Conservation (phyloP, 106 monocot genomes). For the Dendrobium officinale region DNA sequence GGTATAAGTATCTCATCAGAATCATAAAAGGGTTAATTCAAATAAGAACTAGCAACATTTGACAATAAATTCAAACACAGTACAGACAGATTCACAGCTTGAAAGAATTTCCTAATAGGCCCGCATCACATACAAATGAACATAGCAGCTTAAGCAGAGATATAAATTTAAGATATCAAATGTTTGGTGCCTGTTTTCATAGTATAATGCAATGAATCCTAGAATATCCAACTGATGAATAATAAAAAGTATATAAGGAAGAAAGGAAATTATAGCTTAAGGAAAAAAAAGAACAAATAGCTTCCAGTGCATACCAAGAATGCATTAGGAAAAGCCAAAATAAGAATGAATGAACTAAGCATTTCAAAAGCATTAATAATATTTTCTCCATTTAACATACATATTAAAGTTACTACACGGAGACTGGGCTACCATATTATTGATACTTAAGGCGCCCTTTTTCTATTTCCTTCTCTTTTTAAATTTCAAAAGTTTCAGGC, state of each 20-base stretch:
- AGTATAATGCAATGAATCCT: not conserved
- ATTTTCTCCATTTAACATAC: too few species aligned
- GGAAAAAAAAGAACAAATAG: not conserved
- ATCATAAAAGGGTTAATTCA: not conserved
- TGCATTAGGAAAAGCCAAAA: not conserved
- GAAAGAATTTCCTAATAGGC: not conserved
- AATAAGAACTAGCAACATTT: not conserved
- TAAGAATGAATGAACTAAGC: too few species aligned
- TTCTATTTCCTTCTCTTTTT: not conserved
- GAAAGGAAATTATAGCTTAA: not conserved
- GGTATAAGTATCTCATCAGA: conserved; percentile 11
- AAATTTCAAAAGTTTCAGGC: not conserved
- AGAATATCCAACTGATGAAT: not conserved
- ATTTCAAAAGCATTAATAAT: too few species aligned
- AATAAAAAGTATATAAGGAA: not conserved
- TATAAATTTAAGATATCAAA: not conserved
- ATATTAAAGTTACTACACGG: too few species aligned
- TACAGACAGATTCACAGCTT: not conserved
- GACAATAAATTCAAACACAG: not conserved
- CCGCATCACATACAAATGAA: not conserved
- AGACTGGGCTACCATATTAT: too few species aligned
- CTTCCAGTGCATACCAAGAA: not conserved
- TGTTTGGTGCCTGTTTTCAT: not conserved
- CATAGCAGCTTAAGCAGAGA: not conserved
- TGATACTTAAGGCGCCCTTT: too few species aligned